Evolutionary conservation across 345 rosid genomes (phyloP), one percentile per base, ranked within the genome.

Genomic region (Aquilaria sinensis): DNA sequence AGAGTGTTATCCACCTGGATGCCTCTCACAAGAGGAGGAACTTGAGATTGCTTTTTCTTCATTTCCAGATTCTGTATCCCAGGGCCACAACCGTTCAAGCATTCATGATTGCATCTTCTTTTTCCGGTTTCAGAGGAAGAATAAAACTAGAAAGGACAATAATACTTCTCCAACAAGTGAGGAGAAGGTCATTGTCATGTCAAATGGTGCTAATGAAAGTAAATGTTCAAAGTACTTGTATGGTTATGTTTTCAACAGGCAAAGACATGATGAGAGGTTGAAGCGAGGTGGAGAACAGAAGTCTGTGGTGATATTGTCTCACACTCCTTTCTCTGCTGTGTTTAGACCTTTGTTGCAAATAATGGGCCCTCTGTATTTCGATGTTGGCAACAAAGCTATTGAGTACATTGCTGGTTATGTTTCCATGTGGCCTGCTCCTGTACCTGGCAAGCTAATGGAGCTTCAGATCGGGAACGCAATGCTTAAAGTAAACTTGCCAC

Each of bases 201-300:
- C 52, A 29, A 65, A 53, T 15, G 15, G 62, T 55, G 56, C 63
- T 15, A 56, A 33, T 61, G 63, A 10, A 58, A 56, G 31, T 52
- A 56, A 52, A 62, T 67, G 56, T 65, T 63, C 60, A 49, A 74
- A 68, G 51, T 84, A 83, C 69, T 67, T 94, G 74, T 94, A 94
- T 74, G 99, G 99, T 37, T 94, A 79, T 67, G 99, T 90, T 1
- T 94, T 94, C 48, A 94, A 94, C 72, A 85, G 99, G 64, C 93
- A 94, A 68, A 84, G 97, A 70, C 97, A 94, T 47, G 99, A 94
- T 57, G 97, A 91, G 75, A 87, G 96, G 74, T 77, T 94, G 64
- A 89, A 85, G 76, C 76, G 99, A 23, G 99, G 99, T 5, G 99
- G 99, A 63, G 99, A 94, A 54, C 99, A 94, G 61, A 94, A 87